A percentile compares a stretch with the other conserved stretches of the same genome.
These are phyloP conservation scores for Penicillium arizonense DNA, from an alignment of 495 filamentous ascomycete genomes.

Conservation along the genomic window DNA sequence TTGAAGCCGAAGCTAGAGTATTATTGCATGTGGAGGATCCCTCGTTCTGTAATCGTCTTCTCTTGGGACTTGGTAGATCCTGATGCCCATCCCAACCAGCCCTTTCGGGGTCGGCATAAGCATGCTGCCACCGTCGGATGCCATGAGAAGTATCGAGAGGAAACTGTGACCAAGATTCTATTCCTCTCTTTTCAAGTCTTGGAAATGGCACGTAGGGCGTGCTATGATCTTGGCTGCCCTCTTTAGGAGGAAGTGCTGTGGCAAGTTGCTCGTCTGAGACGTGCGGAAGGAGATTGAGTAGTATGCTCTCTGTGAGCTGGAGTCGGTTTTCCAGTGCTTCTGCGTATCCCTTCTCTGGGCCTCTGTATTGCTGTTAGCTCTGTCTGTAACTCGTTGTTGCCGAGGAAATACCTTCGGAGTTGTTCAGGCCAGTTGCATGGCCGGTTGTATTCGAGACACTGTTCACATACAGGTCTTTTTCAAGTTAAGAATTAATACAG, in stretches of 20 bases:
- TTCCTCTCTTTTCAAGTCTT: conserved; percentile 29
- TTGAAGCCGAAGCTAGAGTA: background rate
- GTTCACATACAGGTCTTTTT: conserved; percentile 34
- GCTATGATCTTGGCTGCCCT: background rate
- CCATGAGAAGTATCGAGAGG: conserved; percentile 32
- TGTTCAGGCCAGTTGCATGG: conserved; percentile 42
- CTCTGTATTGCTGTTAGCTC: conserved; percentile 12
- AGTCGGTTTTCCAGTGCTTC: conserved; percentile 40
- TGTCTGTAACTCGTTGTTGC: too few species aligned
- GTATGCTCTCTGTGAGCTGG: conserved; percentile 34
- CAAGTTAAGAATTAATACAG: background rate
- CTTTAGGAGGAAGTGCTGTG: conserved; percentile 7
- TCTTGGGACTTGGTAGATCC: background rate
- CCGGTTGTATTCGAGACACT: conserved; percentile 36
- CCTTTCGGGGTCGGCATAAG: conserved; percentile 11
- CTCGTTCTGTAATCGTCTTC: background rate
- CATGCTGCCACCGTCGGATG: conserved; percentile 38
- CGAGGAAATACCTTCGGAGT: conserved; percentile 28
- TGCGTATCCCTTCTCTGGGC: conserved; percentile 40
- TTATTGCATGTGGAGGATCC: background rate
- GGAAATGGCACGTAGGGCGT: conserved; percentile 20
- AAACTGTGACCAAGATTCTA: conserved; percentile 35
- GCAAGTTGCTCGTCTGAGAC: conserved; percentile 31
- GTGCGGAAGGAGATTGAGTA: conserved; percentile 31
- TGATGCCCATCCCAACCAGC: background rate